Percentiles rank a stretch among this genome's conserved stretches.
Evolutionary conservation across 2,329 filamentous ascomycete genomes (phyloP).

Genomic region (Trichoderma harzianum): DNA sequence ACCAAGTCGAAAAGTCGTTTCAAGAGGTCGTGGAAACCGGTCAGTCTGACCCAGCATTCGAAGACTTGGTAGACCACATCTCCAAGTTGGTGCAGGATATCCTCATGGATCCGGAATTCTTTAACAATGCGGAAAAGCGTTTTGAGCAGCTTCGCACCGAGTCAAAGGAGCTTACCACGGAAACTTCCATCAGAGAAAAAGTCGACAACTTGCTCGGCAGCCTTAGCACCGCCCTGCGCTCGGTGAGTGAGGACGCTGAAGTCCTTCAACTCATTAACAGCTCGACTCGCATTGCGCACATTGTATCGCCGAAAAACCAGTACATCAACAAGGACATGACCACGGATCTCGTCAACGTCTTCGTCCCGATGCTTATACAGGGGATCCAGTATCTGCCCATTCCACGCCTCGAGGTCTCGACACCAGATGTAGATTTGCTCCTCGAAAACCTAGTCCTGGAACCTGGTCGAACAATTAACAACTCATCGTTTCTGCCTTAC

Average conservation of each 20-base stretch:
- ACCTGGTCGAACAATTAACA: constrained; percentile 78
- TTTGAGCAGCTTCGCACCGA: constrained; percentile 50
- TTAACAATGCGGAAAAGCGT: constrained; percentile 65
- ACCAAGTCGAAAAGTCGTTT: constrained; percentile 66
- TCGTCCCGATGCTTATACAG: constrained; percentile 73
- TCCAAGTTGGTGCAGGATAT: constrained; percentile 75
- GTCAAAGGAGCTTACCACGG: constrained; percentile 61
- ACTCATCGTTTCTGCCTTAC: constrained; percentile 86
- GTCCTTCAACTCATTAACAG: constrained; percentile 67
- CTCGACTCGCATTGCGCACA: constrained; percentile 62
- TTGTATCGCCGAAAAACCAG: constrained; percentile 64
- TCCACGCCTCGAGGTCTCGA: constrained; percentile 81
- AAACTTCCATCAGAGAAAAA: constrained; percentile 68
- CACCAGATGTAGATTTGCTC: constrained; percentile 78
- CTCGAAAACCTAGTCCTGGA: constrained; percentile 89
- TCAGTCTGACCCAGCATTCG: constrained; percentile 76
- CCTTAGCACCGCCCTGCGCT: constrained; percentile 62
- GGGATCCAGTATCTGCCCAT: constrained; percentile 85
- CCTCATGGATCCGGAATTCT: constrained; percentile 81
- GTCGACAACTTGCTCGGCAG: constrained; percentile 70
- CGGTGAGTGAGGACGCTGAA: constrained; percentile 68
- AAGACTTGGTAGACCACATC: constrained; percentile 69
- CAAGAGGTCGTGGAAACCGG: constrained; percentile 70
- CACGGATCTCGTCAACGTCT: constrained; percentile 72
- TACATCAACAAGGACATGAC: constrained; percentile 69